A percentile compares a stretch with the other conserved stretches of the same genome.
These are phyloP conservation scores for Rhizopogon sp. DNA, from an alignment of 768 basidiomycete genomes.

Conservation along the genomic window DNA sequence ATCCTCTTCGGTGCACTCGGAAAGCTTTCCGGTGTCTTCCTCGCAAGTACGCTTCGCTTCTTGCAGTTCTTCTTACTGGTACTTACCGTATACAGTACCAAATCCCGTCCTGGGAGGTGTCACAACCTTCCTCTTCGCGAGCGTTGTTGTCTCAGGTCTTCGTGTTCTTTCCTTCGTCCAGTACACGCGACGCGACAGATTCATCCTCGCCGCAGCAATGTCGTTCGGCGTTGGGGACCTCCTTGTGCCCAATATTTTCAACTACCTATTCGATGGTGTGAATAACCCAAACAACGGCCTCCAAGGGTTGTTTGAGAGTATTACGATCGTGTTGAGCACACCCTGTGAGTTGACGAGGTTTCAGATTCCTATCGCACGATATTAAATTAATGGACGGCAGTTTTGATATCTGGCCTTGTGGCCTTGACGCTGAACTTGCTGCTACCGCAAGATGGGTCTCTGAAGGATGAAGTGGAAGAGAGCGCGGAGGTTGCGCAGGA, in stretches of 20 bases:
- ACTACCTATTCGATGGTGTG: conserved; percentile 66
- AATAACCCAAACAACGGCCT: conserved; percentile 47
- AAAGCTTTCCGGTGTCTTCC: conserved; percentile 79
- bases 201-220: conserved; percentile 65
- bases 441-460: conserved; percentile 34
- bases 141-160: conserved; percentile 64
- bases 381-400: conserved; percentile 24
- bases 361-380: neutral
- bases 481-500: conserved; percentile 19
- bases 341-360: conserved; percentile 53
- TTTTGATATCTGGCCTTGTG: conserved; percentile 52
- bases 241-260: conserved; percentile 60
- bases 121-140: conserved; percentile 83
- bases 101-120: conserved; percentile 80
- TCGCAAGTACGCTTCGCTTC: conserved; percentile 48
- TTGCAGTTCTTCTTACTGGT: neutral
- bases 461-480: conserved; percentile 20
- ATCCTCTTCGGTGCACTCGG: conserved; percentile 78
- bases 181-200: conserved; percentile 62
- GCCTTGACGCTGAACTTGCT: conserved; percentile 56
- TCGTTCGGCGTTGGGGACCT: conserved; percentile 70
- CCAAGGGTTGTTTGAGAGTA: conserved; percentile 67
- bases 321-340: conserved; percentile 75
- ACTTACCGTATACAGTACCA: conserved; percentile 42
- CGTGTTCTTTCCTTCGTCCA: conserved; percentile 58